Evolutionary conservation across 192 early-diverging fungal genomes (phyloP), one percentile per base, ranked within the genome.

Genomic region (Phlyctochytrium bullatum): DNA sequence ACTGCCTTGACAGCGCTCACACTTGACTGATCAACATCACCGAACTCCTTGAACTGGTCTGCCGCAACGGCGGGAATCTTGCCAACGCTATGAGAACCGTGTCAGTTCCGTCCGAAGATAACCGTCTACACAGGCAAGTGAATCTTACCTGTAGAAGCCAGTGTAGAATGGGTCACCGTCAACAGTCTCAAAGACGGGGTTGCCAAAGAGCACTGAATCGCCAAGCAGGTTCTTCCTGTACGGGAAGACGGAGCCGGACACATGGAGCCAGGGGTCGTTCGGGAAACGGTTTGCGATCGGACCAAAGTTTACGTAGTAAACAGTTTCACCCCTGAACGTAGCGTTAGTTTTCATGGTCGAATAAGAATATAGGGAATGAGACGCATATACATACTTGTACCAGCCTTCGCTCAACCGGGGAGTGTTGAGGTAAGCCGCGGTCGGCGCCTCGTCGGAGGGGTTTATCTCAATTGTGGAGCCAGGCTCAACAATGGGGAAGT

Each of bases 401-500:
- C 12, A 57, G 27, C 54, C 54, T 10, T 57, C 54, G 12, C 10
- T 57, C 4, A 57, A 25, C 27, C 6, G 10, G 54, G 54, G 54
- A 10, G 12, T 57, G 20, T 6, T 28, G 54, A 57, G 4, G 12
- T 6, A 10, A 6, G 12, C 54, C 12, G 25, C 12, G 54, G 54
- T 25, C 12, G 54, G 54, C 27, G 10, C 14, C 4, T 6, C 54
- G 27, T 57, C 54, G 12, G 27, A 10, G 54, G 20, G 16, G 54
- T 14, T 28, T 10, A 57, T 28, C 12, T 6, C 54, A 25, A 57
- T 57, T 6, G 14, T 57, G 12, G 54, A 57, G 20, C 27, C 27
- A 25, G 54, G 54, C 54, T 57, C 54, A 28, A 57, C 54, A 25
- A 57, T 28, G 27, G 54, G 20, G 54, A 20, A 57, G 54, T 57